Conservation (phyloP, 192 early-diverging fungal species). For the Spizellomyces punctatus region DNA sequence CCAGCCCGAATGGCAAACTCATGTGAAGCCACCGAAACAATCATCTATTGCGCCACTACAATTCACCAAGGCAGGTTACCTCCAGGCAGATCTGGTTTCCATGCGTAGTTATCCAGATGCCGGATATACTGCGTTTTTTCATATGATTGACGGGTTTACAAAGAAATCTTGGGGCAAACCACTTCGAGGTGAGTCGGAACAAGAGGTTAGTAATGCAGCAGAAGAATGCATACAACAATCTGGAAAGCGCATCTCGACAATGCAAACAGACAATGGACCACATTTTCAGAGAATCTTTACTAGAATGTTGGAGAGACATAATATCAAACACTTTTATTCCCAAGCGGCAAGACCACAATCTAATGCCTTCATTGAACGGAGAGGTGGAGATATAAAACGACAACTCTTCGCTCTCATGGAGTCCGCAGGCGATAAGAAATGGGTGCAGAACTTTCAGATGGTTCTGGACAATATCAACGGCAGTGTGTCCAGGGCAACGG, state of each 20-base stretch:
- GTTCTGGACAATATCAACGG: conserved; percentile 18
- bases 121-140: conserved; percentile 5
- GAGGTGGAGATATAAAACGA: conserved; percentile 2
- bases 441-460: conserved; percentile 1
- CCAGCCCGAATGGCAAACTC: conserved; percentile 15
- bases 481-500: conserved; percentile 10
- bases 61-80: too few species aligned
- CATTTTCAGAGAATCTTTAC: conserved; percentile 8
- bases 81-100: too few species aligned
- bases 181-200: conserved; percentile 3
- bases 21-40: conserved; percentile 10
- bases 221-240: conserved; percentile 7
- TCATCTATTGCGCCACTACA: too few species aligned
- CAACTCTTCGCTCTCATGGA: conserved; percentile 11
- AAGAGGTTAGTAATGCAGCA: conserved; percentile 2
- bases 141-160: conserved; percentile 17
- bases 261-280: not conserved
- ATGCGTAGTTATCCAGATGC: not conserved
- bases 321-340: not conserved
- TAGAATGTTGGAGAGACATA: too few species aligned
- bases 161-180: conserved; percentile 6
- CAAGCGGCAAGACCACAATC: not conserved
- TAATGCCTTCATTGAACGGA: conserved; percentile 7
- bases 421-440: conserved; percentile 5
- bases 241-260: not conserved